Evolutionary conservation across 2,329 filamentous ascomycete genomes (phyloP), one percentile per base, ranked within the genome.

Genomic region (Penicillium sp.): DNA sequence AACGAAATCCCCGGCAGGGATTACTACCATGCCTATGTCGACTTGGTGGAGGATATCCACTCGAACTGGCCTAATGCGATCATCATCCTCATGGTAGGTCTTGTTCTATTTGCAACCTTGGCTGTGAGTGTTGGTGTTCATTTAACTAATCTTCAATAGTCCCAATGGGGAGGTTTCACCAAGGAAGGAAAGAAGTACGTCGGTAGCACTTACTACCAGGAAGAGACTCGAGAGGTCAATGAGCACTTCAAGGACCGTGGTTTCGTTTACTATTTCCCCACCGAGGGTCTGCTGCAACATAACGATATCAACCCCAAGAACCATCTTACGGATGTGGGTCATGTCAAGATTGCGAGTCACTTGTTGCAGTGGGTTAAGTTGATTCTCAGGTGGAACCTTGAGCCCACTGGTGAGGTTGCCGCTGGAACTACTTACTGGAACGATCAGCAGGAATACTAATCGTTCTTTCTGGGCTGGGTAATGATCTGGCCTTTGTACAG

Each of bases 241-340:
- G 66, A 82, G 46, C 79, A 81, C 64, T 86, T 83, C 75, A 81
- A 67, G 46, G 65, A 70, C 16, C 65, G 78, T 55, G 76, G 78
- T 0, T 86, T 84, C 52, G 81, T 87, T 31, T 80, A 85, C 64
- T 84, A 84, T 62, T 87, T 87, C 72, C 83, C 85, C 64, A 85
- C 82, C 0, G 82, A 78, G 10, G 84, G 84, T 0, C 82, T 87
- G 44, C 66, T 87, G 62, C 81, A 86, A 62, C 82, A 87, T 64
- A 86, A 86, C 60, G 84, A 86, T 65, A 83, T 85, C 58, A 79
- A 76, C 2, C 83, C 84, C 7, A 76, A 79, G 61, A 85, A 76
- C 62, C 84, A 87, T 65, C 84, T 82, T 0, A 87, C 83, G 0
- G 84, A 87, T 65, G 79, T 85, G 8, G 83, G 84, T 0, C 81